Evolutionary conservation across 768 basidiomycete genomes (phyloP).

Genomic region (Pulveroboletus sp.): DNA sequence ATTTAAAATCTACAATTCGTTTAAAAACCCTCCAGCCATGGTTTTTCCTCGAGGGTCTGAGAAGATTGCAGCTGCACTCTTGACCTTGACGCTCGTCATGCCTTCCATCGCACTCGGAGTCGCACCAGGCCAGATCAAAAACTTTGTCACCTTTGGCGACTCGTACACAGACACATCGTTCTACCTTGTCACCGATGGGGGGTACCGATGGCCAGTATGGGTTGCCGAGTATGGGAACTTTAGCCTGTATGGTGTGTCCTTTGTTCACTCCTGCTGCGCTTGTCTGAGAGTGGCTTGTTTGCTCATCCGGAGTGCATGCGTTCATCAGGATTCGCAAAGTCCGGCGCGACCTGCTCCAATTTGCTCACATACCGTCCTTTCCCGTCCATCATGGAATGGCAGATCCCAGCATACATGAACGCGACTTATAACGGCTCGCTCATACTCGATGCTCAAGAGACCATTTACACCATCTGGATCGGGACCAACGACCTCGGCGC

Average conservation of each 20-base stretch:
- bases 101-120: constrained; percentile 22
- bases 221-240: constrained; percentile 52
- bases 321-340: constrained; percentile 41
- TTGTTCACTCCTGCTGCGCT: too few relatives aligned
- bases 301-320: not conserved
- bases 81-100: constrained; percentile 6
- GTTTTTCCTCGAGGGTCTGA: not conserved
- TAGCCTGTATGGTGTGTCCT: constrained; percentile 40
- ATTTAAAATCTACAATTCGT: too few relatives aligned
- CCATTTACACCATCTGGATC: constrained; percentile 65
- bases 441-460: constrained; percentile 36
- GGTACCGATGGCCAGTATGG: constrained; percentile 58
- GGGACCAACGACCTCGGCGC: constrained; percentile 64
- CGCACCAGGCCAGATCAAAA: constrained; percentile 48
- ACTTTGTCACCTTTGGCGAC: constrained; percentile 66
- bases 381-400: constrained; percentile 48
- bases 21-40: too few relatives aligned
- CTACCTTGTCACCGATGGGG: constrained; percentile 34
- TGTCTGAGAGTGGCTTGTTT: not conserved
- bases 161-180: constrained; percentile 55
- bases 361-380: constrained; percentile 53
- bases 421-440: constrained; percentile 41
- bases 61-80: constrained; percentile 5
- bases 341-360: constrained; percentile 67
- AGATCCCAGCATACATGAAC: constrained; percentile 48